Evolutionary conservation across 1,284 basidiomycete species (phyloP).

Genomic region (Austropuccinia psidii): DNA sequence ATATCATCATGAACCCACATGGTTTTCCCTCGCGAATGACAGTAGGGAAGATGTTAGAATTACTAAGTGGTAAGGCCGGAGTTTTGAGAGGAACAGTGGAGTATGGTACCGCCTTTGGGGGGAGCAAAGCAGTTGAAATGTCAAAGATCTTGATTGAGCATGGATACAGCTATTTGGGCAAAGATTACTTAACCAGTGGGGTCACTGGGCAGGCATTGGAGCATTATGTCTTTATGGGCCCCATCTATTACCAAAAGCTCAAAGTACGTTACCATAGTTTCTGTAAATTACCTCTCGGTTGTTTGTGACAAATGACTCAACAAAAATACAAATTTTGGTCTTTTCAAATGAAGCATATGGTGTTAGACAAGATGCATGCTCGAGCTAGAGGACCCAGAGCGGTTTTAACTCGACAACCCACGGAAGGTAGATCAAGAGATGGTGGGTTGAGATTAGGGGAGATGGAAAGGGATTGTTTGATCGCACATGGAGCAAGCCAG

Average conservation of each 20-base stretch:
- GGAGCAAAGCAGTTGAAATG: slow-evolving; percentile 99
- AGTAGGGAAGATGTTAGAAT: slow-evolving; percentile 99
- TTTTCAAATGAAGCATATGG: slow-evolving; percentile 76
- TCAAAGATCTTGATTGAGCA: slow-evolving; percentile 85
- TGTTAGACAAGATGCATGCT: slow-evolving; percentile 99
- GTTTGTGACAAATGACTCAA: too few relatives aligned
- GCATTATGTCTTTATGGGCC: slow-evolving; percentile 96
- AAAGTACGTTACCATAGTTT: slow-evolving; percentile 8
- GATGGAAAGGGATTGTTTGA: slow-evolving; percentile 86
- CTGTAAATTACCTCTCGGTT: too few relatives aligned
- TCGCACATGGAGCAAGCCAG: slow-evolving; percentile 90
- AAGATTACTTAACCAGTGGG: slow-evolving; percentile 95
- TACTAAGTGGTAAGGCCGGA: slow-evolving; percentile 90
- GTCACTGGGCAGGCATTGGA: slow-evolving; percentile 95
- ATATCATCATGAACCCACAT: slow-evolving; percentile 99
- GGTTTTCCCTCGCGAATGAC: slow-evolving; percentile 99
- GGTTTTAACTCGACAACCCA: slow-evolving; percentile 92
- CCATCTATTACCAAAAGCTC: slow-evolving; percentile 90
- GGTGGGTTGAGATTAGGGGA: slow-evolving; percentile 95
- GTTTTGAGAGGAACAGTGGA: slow-evolving; percentile 77
- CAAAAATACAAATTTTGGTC: too few relatives aligned
- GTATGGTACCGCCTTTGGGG: slow-evolving; percentile 82
- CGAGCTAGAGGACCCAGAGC: slow-evolving; percentile 92
- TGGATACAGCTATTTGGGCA: slow-evolving; percentile 94
- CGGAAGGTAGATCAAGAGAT: slow-evolving; percentile 94